phyloP scores from a whole-genome alignment of 2,329 filamentous ascomycete genomes.

The Leptographium wingfieldii region DNA sequence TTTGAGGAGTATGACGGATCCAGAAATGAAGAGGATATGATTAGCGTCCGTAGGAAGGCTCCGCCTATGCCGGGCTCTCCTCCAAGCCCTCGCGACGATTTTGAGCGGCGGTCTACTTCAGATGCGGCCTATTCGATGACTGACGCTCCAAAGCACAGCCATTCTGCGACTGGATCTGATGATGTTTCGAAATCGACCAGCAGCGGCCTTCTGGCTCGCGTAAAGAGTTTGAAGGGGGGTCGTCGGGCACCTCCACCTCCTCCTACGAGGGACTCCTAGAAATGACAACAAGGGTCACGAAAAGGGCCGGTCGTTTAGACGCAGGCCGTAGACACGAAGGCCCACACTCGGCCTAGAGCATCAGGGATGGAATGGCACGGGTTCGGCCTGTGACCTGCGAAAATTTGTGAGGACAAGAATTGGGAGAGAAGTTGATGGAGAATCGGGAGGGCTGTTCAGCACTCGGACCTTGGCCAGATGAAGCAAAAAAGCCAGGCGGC shows the following conservation, averaged over 20 bases:
- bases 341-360: not conserved
- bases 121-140: slow-evolving; percentile 29
- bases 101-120: slow-evolving; percentile 54
- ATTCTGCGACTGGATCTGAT: not conserved
- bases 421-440: not conserved
- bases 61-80: slow-evolving; percentile 25
- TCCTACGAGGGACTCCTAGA: slow-evolving; percentile 13
- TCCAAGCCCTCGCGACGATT: slow-evolving; percentile 44
- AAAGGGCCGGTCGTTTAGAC: not conserved
- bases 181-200: not conserved
- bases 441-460: not conserved
- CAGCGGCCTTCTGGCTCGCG: slow-evolving; percentile 58
- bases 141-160: not conserved
- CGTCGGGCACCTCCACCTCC: slow-evolving; percentile 29
- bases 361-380: not conserved
- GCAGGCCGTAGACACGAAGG: not conserved
- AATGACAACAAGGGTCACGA: slow-evolving; percentile 3
- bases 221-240: slow-evolving; percentile 70
- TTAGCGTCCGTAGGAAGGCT: slow-evolving; percentile 27
- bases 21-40: slow-evolving; percentile 37
- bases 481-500: not conserved
- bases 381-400: not conserved
- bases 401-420: not conserved
- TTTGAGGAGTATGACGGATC: slow-evolving; percentile 65
- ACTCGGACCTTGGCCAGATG: not conserved